Evolutionary conservation across 2,329 filamentous ascomycete species (phyloP), one percentile per base, ranked within the genome.

Genomic region (Paecilomyces sp.): DNA sequence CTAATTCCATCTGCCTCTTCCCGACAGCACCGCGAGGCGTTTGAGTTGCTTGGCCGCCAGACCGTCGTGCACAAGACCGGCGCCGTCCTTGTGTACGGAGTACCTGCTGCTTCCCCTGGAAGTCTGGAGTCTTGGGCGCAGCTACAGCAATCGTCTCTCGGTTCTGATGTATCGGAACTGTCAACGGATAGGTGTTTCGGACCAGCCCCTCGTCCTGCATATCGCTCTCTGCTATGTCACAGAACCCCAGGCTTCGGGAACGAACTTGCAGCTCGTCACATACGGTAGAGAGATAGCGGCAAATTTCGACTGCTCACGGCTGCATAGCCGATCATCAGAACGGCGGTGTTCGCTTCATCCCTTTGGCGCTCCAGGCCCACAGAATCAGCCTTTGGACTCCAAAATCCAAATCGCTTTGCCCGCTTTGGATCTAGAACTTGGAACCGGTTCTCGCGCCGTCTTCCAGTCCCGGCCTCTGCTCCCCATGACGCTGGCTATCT

Each of bases 51-150:
- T 47, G 41, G 60, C 74, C 8, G 76, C 1, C 72, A 76, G 0
- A 75, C 84, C 36, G 71, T 76, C 30, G 73, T 79, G 62, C 77
- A 80, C 65, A 71, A 79, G 31, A 74, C 80, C 36, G 77, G 81
- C 51, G 70, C 41, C 41, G n/a, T 22, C 6, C 41, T 18, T 41
- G 22, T 22, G 22, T 22, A 22, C 22, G 22, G 13, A 15, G 3
- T 41, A 41, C 36, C 36, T 41, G 36, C 36, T 41, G 15, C 18
- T 18, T 18, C 41, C 41, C 18, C 41, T 47, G n/a, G 15, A n/a
- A 7, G 41, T 18, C 15, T 18, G 41, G 18, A 18, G 25, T 6
- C 25, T 28, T 33, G 15, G 41, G n/a, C 6, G 25, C 6, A 28
- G 25, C 25, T 28, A 28, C 41, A 47, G 41, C 41, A 47, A 9